These are phyloP conservation scores for Trypanosoma platydactyli DNA, from an alignment of 208 protist species.

Conservation along the genomic window DNA sequence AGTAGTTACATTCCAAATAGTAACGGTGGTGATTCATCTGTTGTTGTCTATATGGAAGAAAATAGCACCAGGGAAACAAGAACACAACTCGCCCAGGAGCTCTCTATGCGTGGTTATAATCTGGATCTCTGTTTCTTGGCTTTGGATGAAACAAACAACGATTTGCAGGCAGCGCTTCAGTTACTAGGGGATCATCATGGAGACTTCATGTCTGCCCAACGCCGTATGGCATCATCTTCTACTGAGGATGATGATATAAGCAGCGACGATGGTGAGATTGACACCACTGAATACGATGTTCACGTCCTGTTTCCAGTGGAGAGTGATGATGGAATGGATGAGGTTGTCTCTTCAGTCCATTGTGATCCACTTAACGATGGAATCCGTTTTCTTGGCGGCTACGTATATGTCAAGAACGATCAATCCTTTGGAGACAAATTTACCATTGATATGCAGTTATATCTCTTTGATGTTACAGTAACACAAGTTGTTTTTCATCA, in stretches of 20 bases:
- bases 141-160: slow-evolving; percentile 36
- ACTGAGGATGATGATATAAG: slow-evolving; percentile 36
- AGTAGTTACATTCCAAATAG: not conserved
- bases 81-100: slow-evolving; percentile 31
- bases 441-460: slow-evolving; percentile 71
- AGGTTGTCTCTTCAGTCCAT: slow-evolving; percentile 32
- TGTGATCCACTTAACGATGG: slow-evolving; percentile 37
- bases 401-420: slow-evolving; percentile 45
- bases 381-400: slow-evolving; percentile 76
- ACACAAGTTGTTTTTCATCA: slow-evolving; percentile 82
- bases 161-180: slow-evolving; percentile 30
- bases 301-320: slow-evolving; percentile 31
- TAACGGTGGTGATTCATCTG: not conserved
- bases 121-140: slow-evolving; percentile 37
- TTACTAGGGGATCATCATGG: slow-evolving; percentile 37
- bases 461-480: slow-evolving; percentile 39
- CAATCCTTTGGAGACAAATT: slow-evolving; percentile 51
- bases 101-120: slow-evolving; percentile 41
- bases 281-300: slow-evolving; percentile 36
- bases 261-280: slow-evolving; percentile 34
- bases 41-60: not conserved
- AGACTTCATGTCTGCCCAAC: slow-evolving; percentile 33
- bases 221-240: slow-evolving; percentile 21
- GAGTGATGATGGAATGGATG: slow-evolving; percentile 44
- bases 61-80: slow-evolving; percentile 17